Evolutionary conservation across 148 eudicot genomes (phyloP).

Genomic region (Cornus florida): DNA sequence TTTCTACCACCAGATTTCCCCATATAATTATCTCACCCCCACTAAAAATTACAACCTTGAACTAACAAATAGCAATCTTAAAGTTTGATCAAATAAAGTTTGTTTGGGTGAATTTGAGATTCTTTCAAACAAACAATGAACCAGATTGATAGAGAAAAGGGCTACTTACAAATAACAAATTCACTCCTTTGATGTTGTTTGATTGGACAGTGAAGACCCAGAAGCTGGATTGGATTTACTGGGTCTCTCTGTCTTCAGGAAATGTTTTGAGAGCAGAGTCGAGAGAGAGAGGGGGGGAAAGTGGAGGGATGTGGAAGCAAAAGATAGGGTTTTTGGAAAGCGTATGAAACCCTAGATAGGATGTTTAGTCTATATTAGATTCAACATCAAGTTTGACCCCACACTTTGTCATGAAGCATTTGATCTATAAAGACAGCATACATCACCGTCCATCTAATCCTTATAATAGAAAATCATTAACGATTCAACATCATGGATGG

Average conservation of each 20-base stretch:
- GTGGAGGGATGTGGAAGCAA: background rate
- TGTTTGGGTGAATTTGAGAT: background rate
- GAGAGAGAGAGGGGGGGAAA: background rate
- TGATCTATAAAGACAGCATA: background rate
- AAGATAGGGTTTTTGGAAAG: slow-evolving; percentile 17
- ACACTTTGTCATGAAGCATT: background rate
- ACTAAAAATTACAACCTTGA: background rate
- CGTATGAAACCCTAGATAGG: slow-evolving; percentile 31
- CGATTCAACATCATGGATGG: too few relatives aligned
- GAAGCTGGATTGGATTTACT: slow-evolving; percentile 6
- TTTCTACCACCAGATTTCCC: slow-evolving; percentile 92
- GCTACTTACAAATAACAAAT: slow-evolving; percentile 17
- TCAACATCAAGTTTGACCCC: background rate
- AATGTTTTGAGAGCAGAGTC: slow-evolving; percentile 2
- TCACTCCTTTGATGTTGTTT: background rate
- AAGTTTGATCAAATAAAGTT: background rate
- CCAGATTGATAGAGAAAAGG: slow-evolving; percentile 6
- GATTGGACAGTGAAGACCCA: slow-evolving; percentile 15
- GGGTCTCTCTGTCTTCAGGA: background rate
- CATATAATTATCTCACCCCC: slow-evolving; percentile 40
- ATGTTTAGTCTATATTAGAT: background rate
- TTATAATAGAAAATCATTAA: background rate
- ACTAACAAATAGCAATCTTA: slow-evolving; percentile 4
- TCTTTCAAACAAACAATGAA: background rate
- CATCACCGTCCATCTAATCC: background rate